phyloP scores from a whole-genome alignment of 495 filamentous ascomycete genomes.

The Talaromyces stipitatus region DNA sequence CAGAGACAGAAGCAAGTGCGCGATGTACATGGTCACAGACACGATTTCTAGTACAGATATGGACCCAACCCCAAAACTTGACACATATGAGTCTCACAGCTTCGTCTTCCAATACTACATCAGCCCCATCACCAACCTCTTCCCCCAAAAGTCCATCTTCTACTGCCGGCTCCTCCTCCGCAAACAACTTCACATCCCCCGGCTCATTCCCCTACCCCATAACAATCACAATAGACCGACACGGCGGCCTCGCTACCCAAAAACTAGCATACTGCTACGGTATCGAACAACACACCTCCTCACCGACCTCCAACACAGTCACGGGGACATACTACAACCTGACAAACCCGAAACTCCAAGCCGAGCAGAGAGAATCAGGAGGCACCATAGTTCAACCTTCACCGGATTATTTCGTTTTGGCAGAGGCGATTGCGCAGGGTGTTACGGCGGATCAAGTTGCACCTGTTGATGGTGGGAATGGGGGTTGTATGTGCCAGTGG shows the following conservation, averaged over 20 bases:
- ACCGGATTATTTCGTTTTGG: slow-evolving; percentile 34
- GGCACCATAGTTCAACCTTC: slow-evolving; percentile 55
- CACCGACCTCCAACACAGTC: neutral
- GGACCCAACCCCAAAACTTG: slow-evolving; percentile 51
- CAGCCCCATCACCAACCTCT: slow-evolving; percentile 13
- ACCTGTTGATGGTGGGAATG: slow-evolving; percentile 58
- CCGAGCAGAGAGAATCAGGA: slow-evolving; percentile 51
- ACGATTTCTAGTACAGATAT: slow-evolving; percentile 83
- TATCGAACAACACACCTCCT: slow-evolving; percentile 33
- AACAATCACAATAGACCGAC: slow-evolving; percentile 72
- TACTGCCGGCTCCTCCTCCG: slow-evolving; percentile 24
- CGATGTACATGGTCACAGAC: slow-evolving; percentile 78
- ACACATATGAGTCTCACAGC: slow-evolving; percentile 28
- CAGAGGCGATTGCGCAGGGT: slow-evolving; percentile 10
- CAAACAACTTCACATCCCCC: slow-evolving; percentile 50
- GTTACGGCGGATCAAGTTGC: slow-evolving; percentile 23
- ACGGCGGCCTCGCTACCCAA: slow-evolving; percentile 53
- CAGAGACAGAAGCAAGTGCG: slow-evolving; percentile 49
- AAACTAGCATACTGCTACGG: slow-evolving; percentile 70
- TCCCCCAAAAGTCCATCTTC: slow-evolving; percentile 7
- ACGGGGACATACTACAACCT: slow-evolving; percentile 39
- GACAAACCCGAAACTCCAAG: slow-evolving; percentile 43
- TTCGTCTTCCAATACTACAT: slow-evolving; percentile 2
- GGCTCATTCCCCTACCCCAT: slow-evolving; percentile 83
- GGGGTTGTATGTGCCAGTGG: slow-evolving; percentile 71